These are phyloP conservation scores for Plasmodium gonderi DNA, from an alignment of 169 alveolate genomes.

Conservation along the genomic window DNA sequence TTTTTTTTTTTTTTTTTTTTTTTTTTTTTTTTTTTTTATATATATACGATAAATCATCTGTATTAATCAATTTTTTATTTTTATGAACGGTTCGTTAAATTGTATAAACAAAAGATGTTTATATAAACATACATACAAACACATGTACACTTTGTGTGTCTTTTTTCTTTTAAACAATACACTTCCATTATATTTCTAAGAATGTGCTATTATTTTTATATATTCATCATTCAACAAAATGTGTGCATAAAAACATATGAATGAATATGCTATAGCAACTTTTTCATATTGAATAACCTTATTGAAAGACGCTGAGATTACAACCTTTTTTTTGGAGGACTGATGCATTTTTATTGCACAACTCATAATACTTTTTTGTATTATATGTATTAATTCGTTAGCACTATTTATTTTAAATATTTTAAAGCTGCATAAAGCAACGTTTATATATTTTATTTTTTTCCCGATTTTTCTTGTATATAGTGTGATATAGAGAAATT, in stretches of 20 bases:
- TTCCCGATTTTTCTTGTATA: neutral
- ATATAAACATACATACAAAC: neutral
- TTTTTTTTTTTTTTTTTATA: too few species aligned
- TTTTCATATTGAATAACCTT: neutral
- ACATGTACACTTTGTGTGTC: neutral
- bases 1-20: too few species aligned
- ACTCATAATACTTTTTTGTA: neutral
- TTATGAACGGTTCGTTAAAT: neutral
- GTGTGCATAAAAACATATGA: conserved; percentile 4
- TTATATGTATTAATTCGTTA: neutral
- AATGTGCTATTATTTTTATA: neutral
- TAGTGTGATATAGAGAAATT: neutral
- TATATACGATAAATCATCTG: neutral
- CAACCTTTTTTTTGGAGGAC: neutral
- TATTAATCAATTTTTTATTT: neutral
- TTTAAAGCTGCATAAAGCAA: neutral
- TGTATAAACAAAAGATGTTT: neutral
- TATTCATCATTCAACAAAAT: neutral
- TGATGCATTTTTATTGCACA: neutral
- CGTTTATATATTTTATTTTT: neutral
- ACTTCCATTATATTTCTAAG: neutral
- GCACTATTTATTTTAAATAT: neutral
- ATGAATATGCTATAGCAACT: neutral
- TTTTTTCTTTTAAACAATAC: neutral
- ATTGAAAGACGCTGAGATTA: neutral